Base-by-base conservation (phyloP, 179 eudicot genomes). In the Camellia oleifera region DNA sequence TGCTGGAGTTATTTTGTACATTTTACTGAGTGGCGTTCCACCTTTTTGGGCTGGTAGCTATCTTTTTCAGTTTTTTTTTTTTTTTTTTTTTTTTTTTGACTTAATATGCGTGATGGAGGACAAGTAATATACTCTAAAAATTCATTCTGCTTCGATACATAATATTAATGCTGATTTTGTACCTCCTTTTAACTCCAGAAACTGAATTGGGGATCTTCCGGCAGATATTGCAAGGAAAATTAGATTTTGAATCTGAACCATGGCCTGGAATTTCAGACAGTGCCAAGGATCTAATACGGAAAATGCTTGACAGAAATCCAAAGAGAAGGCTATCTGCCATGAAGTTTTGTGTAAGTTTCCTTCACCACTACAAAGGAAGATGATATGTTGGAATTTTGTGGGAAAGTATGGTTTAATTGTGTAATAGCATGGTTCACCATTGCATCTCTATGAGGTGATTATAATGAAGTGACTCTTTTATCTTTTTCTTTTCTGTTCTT, bases 1-100 rank as follows among this genome's bases (percentile, higher is more conserved):
- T 87, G 94, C 91, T 17, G 94, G 94, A 72, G 91, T 89, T 57
- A 91, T 89, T 70, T 77, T 91, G 23, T 89, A 91, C 86, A 91
- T 88, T 69, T 75, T 89, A 61, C 83, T 89, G 17, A 91, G 92
- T 82, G 94, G 94, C n/a, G 93, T 90, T 48, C 93, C 93, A 74
- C 93, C 93, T 23, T 90, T 90, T 63, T 90, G 93, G 93, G 91
- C 89, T 23, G 93, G 93, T 90, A 77, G 86, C 88, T 15, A 62
- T 72, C 57, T 10, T 40, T 76, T 18, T 8, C 20, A 17, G 7
- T 3, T 60, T 20, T n/a, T 23, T 48, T 4, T 48, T 48, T 48
- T 48, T 48, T 48, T 48, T 48, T 3, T 20, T 20, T 7, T 7
- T 3, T 48, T 48, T 48, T 48, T 0, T 48, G 52, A 48, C 52